Conservation (phyloP, 1,284 basidiomycete species). For the Trichosporon sp. region DNA sequence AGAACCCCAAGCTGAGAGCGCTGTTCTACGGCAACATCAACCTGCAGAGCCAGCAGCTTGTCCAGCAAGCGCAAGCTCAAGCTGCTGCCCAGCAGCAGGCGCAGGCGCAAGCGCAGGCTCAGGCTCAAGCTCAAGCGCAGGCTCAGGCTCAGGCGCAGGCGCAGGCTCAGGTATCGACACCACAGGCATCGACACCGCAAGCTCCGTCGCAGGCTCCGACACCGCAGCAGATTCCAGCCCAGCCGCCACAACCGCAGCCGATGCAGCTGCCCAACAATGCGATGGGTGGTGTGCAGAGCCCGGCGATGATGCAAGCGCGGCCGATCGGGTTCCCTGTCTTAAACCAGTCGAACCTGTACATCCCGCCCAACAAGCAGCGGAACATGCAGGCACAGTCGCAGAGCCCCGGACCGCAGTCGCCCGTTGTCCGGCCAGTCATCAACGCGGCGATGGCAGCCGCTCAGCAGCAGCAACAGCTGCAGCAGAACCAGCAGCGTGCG, state of each 20-base stretch:
- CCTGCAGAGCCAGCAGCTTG: constrained; percentile 13
- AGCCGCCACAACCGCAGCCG: constrained; percentile 9
- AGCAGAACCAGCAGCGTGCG: constrained; percentile 19
- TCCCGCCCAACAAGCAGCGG: constrained; percentile 35
- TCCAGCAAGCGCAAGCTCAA: constrained; percentile 5
- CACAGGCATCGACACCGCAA: not conserved
- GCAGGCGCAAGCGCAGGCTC: not conserved
- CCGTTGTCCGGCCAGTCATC: constrained; percentile 20
- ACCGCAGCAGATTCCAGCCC: constrained; percentile 5
- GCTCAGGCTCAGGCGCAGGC: not conserved
- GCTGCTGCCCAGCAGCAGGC: not conserved
- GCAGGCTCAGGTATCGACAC: not conserved
- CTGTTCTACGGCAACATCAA: constrained; percentile 25
- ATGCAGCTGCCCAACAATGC: not conserved
- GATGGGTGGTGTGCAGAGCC: constrained; percentile 10
- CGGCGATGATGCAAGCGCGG: constrained; percentile 13
- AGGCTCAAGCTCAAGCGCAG: not conserved
- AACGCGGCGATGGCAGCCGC: constrained; percentile 1
- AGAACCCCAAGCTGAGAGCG: constrained; percentile 30
- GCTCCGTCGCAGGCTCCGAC: not conserved
- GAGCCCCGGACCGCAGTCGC: constrained; percentile 15
- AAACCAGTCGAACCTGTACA: constrained; percentile 31
- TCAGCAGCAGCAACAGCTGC: constrained; percentile 1
- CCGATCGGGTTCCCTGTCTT: constrained; percentile 17
- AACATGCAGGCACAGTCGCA: constrained; percentile 12